Conservation (phyloP, 495 filamentous ascomycete species). For the Podospora australis region DNA sequence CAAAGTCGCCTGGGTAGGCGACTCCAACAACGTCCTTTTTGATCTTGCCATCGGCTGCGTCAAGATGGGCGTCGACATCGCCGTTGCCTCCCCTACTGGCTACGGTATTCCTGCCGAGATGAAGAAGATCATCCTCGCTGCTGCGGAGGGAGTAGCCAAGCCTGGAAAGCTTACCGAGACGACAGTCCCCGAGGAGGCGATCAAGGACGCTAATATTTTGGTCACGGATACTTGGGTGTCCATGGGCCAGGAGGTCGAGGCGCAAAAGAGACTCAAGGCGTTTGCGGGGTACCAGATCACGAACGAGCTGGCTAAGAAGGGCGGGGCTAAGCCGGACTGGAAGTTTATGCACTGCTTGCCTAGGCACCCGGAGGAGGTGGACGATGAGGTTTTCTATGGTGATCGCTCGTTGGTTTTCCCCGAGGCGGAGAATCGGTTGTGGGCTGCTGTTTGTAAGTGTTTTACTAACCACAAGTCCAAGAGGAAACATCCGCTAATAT, state of each 20-base stretch:
- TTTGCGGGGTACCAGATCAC: conserved; percentile 92
- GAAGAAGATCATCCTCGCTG: conserved; percentile 57
- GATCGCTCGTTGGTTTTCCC: conserved; percentile 75
- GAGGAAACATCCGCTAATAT: conserved; percentile 11
- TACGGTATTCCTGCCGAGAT: conserved; percentile 73
- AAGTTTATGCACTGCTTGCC: conserved; percentile 99
- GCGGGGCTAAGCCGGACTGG: conserved; percentile 84
- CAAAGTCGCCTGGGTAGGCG: conserved; percentile 92
- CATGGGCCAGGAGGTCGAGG: conserved; percentile 92
- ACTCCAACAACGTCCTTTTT: conserved; percentile 94
- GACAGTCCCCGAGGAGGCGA: conserved; percentile 75
- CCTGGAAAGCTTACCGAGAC: conserved; percentile 70
- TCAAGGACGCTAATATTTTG: conserved; percentile 81
- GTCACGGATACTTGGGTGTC: conserved; percentile 97
- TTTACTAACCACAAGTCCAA: neutral
- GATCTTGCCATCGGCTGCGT: conserved; percentile 79
- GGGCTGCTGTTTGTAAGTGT: conserved; percentile 67
- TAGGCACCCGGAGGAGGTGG: conserved; percentile 89
- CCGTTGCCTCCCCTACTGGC: conserved; percentile 76
- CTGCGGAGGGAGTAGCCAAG: conserved; percentile 46
- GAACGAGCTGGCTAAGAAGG: conserved; percentile 67
- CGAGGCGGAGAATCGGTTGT: conserved; percentile 91
- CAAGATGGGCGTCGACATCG: conserved; percentile 79
- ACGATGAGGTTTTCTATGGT: conserved; percentile 89
- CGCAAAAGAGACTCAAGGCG: conserved; percentile 63